These are phyloP conservation scores for Omphalea diandra DNA, from an alignment of 441 rosid genomes.

Conservation along the genomic window DNA sequence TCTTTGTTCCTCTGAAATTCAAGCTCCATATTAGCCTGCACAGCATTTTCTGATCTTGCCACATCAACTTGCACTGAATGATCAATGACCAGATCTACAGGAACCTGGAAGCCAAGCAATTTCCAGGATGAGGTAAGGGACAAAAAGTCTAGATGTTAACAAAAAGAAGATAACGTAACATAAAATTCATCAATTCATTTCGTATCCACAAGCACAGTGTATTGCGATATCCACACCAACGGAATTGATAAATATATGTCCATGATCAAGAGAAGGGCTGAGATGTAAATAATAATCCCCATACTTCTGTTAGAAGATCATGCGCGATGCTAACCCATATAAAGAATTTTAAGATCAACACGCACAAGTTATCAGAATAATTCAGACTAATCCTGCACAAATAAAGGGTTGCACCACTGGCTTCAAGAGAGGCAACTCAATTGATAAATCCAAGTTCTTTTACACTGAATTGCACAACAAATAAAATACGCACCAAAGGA, in stretches of 20 bases:
- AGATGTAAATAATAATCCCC: neutral
- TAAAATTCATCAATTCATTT: neutral
- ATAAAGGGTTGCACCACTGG: neutral
- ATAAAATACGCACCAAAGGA: slow-evolving; percentile 58
- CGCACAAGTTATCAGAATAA: neutral
- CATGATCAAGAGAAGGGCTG: neutral
- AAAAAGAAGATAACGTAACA: neutral
- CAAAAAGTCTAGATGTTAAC: slow-evolving; percentile 6
- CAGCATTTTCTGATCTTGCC: slow-evolving; percentile 89
- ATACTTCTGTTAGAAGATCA: neutral
- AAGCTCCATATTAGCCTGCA: slow-evolving; percentile 91
- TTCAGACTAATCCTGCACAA: no score
- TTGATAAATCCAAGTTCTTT: neutral
- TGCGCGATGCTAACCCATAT: neutral
- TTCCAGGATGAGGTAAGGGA: slow-evolving; percentile 1
- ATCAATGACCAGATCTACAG: slow-evolving; percentile 97
- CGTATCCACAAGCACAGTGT: slow-evolving; percentile 2
- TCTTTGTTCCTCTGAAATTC: slow-evolving; percentile 98
- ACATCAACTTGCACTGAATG: slow-evolving; percentile 99
- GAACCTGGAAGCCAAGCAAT: slow-evolving; percentile 58
- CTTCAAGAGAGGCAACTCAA: slow-evolving; percentile 5
- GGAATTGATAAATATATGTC: neutral
- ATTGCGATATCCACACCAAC: neutral
- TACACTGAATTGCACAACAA: slow-evolving; percentile 3
- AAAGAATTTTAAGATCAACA: neutral